phyloP scores from a whole-genome alignment of 306 rosid species.

The Prinsepia uniflora region DNA sequence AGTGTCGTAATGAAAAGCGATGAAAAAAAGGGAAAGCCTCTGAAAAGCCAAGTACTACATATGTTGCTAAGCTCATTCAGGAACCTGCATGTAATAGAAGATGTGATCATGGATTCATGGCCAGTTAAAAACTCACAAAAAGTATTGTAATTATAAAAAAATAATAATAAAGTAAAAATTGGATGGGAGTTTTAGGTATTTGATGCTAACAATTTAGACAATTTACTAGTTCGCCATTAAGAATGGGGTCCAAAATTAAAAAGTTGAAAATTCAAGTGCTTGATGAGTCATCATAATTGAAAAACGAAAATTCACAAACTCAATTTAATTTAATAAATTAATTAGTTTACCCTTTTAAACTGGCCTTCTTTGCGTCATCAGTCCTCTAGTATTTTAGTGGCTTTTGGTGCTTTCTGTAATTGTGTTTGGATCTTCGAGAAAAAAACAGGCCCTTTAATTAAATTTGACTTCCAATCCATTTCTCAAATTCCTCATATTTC shows the following conservation, averaged over 20 bases:
- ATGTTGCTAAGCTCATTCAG: constrained; percentile 17
- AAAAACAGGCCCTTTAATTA: constrained; percentile 8
- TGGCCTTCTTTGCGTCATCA: constrained; percentile 51
- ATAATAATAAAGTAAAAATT: background rate
- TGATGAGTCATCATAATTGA: constrained; percentile 50
- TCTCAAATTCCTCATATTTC: constrained; percentile 2
- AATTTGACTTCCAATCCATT: constrained; percentile 38
- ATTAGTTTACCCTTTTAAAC: constrained; percentile 43
- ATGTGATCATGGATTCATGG: constrained; percentile 22
- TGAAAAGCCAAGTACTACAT: constrained; percentile 16
- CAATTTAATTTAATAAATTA: constrained; percentile 25
- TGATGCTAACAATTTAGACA: constrained; percentile 26
- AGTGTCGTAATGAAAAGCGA: background rate
- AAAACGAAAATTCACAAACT: constrained; percentile 23
- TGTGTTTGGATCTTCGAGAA: constrained; percentile 33
- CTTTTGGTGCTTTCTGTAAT: constrained; percentile 14
- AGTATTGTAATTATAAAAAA: background rate
- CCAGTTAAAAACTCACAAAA: constrained; percentile 15
- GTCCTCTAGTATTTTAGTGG: constrained; percentile 27
- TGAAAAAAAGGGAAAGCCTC: constrained; percentile 17
- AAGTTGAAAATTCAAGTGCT: constrained; percentile 36
- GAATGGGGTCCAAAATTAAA: constrained; percentile 27
- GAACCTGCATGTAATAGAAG: background rate
- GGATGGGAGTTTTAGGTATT: constrained; percentile 40
- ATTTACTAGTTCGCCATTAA: constrained; percentile 10